phyloP scores from a whole-genome alignment of 2,329 filamentous ascomycete genomes.

The Coniella vitis region DNA sequence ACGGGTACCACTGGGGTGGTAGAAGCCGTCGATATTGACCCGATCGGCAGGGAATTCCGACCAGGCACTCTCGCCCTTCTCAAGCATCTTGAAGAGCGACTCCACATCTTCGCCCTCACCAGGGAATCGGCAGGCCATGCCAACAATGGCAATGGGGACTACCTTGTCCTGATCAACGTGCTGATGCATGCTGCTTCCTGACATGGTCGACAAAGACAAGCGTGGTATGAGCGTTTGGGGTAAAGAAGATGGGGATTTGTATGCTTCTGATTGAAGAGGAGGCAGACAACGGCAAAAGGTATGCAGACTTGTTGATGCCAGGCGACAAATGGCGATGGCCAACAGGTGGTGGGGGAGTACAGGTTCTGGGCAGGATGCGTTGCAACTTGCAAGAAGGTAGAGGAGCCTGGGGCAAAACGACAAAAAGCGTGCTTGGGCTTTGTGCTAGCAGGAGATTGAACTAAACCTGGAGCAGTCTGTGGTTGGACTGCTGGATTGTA shows the following conservation, averaged over 20 bases:
- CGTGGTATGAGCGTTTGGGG: too few relatives aligned
- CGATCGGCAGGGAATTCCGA: conserved; percentile 56
- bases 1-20: conserved; percentile 58
- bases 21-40: conserved; percentile 61
- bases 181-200: background rate
- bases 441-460: too few relatives aligned
- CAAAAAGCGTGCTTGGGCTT: too few relatives aligned
- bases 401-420: too few relatives aligned
- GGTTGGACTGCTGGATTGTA: too few relatives aligned
- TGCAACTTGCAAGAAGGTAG: too few relatives aligned
- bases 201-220: conserved; percentile 1
- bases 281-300: too few relatives aligned
- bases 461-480: too few relatives aligned
- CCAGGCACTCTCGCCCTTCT: conserved; percentile 61
- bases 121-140: conserved; percentile 60
- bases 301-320: too few relatives aligned
- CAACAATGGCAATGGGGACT: conserved; percentile 56
- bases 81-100: conserved; percentile 61
- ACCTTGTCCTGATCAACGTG: conserved; percentile 9
- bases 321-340: too few relatives aligned
- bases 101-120: conserved; percentile 49
- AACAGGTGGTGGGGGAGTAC: too few relatives aligned
- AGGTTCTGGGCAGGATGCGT: too few relatives aligned
- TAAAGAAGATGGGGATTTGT: conserved; percentile 3
- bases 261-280: background rate